Evolutionary conservation across 148 eudicot genomes (phyloP).

Genomic region (Diospyros lotus): DNA sequence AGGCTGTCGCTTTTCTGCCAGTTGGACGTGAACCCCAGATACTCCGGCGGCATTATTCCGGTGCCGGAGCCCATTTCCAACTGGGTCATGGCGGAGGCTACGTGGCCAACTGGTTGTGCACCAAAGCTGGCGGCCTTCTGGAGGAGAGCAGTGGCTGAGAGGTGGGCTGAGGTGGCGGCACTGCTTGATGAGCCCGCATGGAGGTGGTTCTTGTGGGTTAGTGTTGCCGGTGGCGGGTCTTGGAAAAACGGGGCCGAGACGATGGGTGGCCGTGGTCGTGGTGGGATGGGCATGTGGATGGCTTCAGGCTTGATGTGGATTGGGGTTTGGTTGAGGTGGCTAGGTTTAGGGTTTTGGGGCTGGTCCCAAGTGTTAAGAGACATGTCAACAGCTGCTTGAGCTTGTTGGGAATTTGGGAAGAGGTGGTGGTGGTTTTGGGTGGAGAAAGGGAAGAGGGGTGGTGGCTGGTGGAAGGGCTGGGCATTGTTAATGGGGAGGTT

Average conservation of each 20-base stretch:
- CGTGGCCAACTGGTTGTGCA: slow-evolving; percentile 27
- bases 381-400: slow-evolving; percentile 6
- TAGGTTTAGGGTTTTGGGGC: slow-evolving; percentile 36
- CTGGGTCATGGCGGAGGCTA: slow-evolving; percentile 32
- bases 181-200: slow-evolving; percentile 21
- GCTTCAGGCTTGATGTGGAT: slow-evolving; percentile 29
- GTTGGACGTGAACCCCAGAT: slow-evolving; percentile 23
- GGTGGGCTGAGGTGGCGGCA: slow-evolving; percentile 35
- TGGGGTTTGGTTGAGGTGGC: slow-evolving; percentile 5
- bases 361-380: slow-evolving; percentile 33
- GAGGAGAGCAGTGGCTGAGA: slow-evolving; percentile 83
- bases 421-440: slow-evolving; percentile 28
- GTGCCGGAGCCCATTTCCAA: slow-evolving; percentile 6
- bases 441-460: slow-evolving; percentile 11
- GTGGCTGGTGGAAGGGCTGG: too few relatives aligned
- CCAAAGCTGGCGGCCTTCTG: slow-evolving; percentile 70
- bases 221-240: slow-evolving; percentile 3
- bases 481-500: too few relatives aligned
- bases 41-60: slow-evolving; percentile 15
- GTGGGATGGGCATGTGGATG: slow-evolving; percentile 21
- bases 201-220: slow-evolving; percentile 9
- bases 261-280: slow-evolving; percentile 20
- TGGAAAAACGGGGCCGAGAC: slow-evolving; percentile 22
- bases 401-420: slow-evolving; percentile 12
- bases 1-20: slow-evolving; percentile 53